Evolutionary conservation across 2,329 filamentous ascomycete genomes (phyloP).

Genomic region (Diaporthe ilicicola): DNA sequence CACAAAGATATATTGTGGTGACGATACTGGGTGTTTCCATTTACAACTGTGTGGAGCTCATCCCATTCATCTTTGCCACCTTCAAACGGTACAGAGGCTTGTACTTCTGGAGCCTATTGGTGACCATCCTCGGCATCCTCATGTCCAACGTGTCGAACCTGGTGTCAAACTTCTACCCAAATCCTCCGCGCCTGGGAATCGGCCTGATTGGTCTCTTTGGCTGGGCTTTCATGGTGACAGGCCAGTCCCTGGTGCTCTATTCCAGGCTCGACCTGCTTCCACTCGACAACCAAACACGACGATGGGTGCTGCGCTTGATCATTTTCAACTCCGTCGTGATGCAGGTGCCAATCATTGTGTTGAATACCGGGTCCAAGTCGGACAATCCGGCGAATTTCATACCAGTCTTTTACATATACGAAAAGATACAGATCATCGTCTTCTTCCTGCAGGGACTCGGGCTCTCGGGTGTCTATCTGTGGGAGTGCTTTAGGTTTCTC

Average conservation of each 20-base stretch:
- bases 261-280: constrained; percentile 2
- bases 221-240: background rate
- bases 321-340: background rate
- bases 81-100: background rate
- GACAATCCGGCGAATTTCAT: background rate
- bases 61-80: background rate
- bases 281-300: background rate
- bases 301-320: background rate
- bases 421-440: background rate
- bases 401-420: background rate
- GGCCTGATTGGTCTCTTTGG: background rate
- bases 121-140: background rate
- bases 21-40: background rate
- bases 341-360: background rate
- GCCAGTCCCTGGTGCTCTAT: background rate
- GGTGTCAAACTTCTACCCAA: background rate
- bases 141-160: background rate
- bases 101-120: background rate
- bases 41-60: background rate
- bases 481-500: constrained; percentile 2
- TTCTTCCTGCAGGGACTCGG: background rate
- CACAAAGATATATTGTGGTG: background rate
- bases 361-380: background rate
- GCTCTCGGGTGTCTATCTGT: background rate
- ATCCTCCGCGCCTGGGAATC: background rate